Conservation (phyloP, 257 asterid genomes). For the Primulina tabacum region DNA sequence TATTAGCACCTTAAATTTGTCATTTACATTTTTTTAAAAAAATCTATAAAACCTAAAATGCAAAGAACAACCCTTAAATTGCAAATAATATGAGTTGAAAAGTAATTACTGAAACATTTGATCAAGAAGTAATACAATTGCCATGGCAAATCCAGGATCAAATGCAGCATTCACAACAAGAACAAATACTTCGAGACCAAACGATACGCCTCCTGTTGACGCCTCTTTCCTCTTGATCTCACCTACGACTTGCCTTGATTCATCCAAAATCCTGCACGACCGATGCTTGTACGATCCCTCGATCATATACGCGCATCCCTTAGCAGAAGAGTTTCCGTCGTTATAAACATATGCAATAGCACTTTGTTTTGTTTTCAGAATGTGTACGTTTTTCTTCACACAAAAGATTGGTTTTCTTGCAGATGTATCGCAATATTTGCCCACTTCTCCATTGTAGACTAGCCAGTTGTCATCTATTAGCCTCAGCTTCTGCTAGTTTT, state of each 20-base stretch:
- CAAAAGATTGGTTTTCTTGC: conserved; percentile 45
- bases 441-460: conserved; percentile 61
- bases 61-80: too few relatives aligned
- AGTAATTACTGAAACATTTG: conserved; percentile 37
- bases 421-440: conserved; percentile 24
- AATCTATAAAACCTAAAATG: background rate
- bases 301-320: conserved; percentile 38
- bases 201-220: conserved; percentile 40
- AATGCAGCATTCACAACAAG: conserved; percentile 36
- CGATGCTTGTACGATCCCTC: conserved; percentile 66
- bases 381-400: conserved; percentile 39
- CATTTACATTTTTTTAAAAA: too few relatives aligned
- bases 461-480: conserved; percentile 57
- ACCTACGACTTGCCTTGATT: conserved; percentile 46
- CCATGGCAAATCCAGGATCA: conserved; percentile 46
- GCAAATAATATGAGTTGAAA: background rate
- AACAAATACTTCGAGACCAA: conserved; percentile 56
- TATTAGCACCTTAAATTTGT: too few relatives aligned
- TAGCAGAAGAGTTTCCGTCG: conserved; percentile 24
- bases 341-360: conserved; percentile 54
- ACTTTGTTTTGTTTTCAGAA: conserved; percentile 28
- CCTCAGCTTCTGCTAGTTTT: conserved; percentile 44
- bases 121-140: conserved; percentile 45
- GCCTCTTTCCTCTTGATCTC: conserved; percentile 73
- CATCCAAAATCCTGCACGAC: conserved; percentile 62